A percentile compares a stretch with the other conserved stretches of the same genome.
Conservation (phyloP, 2,329 filamentous ascomycete genomes). For the Fusarium goolgardi region DNA sequence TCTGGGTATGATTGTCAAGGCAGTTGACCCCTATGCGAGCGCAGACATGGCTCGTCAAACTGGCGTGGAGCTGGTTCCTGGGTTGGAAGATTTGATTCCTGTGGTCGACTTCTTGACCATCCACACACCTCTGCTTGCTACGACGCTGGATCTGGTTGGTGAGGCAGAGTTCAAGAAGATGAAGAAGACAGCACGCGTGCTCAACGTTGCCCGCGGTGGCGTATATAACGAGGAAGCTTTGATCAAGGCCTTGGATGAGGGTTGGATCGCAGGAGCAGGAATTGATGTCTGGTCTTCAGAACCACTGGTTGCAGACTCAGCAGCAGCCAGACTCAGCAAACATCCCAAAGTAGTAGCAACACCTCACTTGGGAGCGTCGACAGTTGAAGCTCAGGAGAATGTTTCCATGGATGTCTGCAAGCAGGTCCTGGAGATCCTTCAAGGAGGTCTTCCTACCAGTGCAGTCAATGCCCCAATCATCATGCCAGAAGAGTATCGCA, state of each 20-base stretch:
- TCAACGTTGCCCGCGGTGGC: slow-evolving; percentile 84
- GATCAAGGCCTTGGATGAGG: slow-evolving; percentile 74
- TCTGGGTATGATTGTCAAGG: slow-evolving; percentile 79
- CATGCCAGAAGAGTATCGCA: slow-evolving; percentile 81
- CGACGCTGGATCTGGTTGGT: slow-evolving; percentile 79
- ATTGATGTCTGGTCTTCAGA: slow-evolving; percentile 85
- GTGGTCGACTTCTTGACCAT: slow-evolving; percentile 81
- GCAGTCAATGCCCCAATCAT: slow-evolving; percentile 87
- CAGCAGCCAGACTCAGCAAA: slow-evolving; percentile 70
- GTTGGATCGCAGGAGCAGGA: slow-evolving; percentile 79
- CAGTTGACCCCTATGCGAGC: slow-evolving; percentile 82
- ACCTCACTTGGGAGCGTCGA: slow-evolving; percentile 83
- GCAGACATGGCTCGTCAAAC: slow-evolving; percentile 75
- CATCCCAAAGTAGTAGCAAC: slow-evolving; percentile 81
- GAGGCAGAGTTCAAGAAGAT: slow-evolving; percentile 74
- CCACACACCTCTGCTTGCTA: slow-evolving; percentile 82
- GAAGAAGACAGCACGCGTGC: slow-evolving; percentile 77
- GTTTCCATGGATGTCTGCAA: slow-evolving; percentile 85
- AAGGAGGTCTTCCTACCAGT: slow-evolving; percentile 77
- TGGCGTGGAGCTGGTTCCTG: slow-evolving; percentile 71
- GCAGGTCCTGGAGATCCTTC: slow-evolving; percentile 79
- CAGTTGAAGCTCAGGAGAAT: slow-evolving; percentile 85
- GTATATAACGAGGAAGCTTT: slow-evolving; percentile 83
- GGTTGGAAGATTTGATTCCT: slow-evolving; percentile 69
- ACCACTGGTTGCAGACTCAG: slow-evolving; percentile 67